A percentile compares a stretch with the other conserved stretches of the same genome.
Conservation (phyloP, 345 rosid genomes). For the Eucalyptus erythrocorys region DNA sequence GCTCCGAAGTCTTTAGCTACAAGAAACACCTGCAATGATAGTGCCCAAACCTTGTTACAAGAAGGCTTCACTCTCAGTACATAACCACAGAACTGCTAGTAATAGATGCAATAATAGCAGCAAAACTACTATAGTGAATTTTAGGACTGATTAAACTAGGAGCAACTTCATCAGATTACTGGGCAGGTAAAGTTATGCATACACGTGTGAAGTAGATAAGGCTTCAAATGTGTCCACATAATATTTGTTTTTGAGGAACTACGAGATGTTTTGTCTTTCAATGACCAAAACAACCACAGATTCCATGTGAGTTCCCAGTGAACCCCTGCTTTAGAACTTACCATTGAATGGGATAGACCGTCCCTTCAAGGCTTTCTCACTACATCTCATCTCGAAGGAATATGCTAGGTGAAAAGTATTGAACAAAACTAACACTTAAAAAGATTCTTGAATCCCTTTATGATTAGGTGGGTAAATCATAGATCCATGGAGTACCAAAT, state of each 20-base stretch:
- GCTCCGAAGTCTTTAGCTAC: constrained; percentile 47
- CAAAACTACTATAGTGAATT: not conserved
- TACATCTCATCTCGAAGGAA: not conserved
- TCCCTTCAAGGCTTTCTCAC: not conserved
- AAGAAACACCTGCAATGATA: constrained; percentile 23
- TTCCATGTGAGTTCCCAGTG: not conserved
- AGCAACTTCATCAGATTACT: not conserved
- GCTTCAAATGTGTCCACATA: not conserved
- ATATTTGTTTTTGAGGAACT: not conserved
- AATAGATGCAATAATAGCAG: not conserved
- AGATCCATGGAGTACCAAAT: not conserved
- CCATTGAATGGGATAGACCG: not conserved
- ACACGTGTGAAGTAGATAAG: not conserved
- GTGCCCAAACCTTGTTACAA: not conserved
- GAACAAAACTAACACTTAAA: not conserved
- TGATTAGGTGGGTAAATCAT: not conserved
- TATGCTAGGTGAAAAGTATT: not conserved
- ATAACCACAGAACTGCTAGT: not conserved
- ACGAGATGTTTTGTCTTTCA: not conserved
- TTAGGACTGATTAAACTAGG: not conserved
- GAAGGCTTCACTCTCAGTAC: not conserved
- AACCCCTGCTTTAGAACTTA: not conserved
- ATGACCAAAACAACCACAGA: not conserved
- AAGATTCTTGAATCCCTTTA: not conserved
- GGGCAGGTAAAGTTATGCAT: not conserved